These are phyloP conservation scores for Arthrobotrys sphaeroides DNA, from an alignment of 2,329 filamentous ascomycete species.

Conservation along the genomic window DNA sequence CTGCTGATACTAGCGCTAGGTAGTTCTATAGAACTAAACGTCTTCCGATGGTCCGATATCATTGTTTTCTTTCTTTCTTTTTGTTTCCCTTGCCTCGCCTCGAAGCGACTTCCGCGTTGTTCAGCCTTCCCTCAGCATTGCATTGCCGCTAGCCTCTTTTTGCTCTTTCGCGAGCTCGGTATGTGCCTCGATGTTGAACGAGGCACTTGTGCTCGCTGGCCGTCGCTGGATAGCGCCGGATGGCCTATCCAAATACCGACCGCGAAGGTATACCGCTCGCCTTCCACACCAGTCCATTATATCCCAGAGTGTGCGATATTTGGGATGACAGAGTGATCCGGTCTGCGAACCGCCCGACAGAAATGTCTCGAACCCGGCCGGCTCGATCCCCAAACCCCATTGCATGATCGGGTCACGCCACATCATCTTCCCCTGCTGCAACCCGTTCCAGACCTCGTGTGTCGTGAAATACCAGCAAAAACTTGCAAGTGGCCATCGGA, in stretches of 20 bases:
- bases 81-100: slow-evolving; percentile 33
- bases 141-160: slow-evolving; percentile 29
- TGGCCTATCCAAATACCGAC: slow-evolving; percentile 28
- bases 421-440: slow-evolving; percentile 9
- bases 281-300: slow-evolving; percentile 5
- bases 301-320: slow-evolving; percentile 2
- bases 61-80: slow-evolving; percentile 29
- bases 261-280: slow-evolving; percentile 2
- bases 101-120: slow-evolving; percentile 15
- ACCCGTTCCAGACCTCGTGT: slow-evolving; percentile 1
- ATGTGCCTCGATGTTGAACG: slow-evolving; percentile 43
- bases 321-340: slow-evolving; percentile 29
- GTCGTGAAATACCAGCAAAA: slow-evolving; percentile 34
- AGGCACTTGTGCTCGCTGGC: slow-evolving; percentile 25
- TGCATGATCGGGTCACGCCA: slow-evolving; percentile 13
- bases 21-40: slow-evolving; percentile 54
- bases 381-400: slow-evolving; percentile 6
- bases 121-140: slow-evolving; percentile 11
- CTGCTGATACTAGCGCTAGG: slow-evolving; percentile 55
- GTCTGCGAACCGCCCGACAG: slow-evolving; percentile 5
- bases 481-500: slow-evolving; percentile 9
- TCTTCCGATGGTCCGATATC: slow-evolving; percentile 53
- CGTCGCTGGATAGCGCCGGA: not conserved
- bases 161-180: slow-evolving; percentile 21
- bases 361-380: slow-evolving; percentile 12